A percentile compares a stretch with the other conserved stretches of the same genome.
Conservation (phyloP, 352 stramenopile genomes). For the Pythium insidiosum region DNA sequence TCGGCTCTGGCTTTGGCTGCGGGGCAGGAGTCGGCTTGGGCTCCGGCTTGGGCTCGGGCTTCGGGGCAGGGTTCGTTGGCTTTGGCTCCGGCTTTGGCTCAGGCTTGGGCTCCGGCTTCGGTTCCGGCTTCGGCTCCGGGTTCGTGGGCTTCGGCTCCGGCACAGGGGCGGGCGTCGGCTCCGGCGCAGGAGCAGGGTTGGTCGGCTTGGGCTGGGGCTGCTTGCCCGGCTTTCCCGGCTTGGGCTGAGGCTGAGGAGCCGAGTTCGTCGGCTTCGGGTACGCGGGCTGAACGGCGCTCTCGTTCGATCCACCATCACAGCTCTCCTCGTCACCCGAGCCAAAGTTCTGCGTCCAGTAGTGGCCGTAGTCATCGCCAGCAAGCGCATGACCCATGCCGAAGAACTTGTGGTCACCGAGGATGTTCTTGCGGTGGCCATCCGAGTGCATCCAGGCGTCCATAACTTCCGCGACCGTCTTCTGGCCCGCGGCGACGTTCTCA, state of each 20-base stretch:
- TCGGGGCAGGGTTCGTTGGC: not conserved
- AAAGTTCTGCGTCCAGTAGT: conserved; percentile 65
- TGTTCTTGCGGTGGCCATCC: conserved; percentile 27
- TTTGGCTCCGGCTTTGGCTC: not conserved
- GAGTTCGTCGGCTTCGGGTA: not conserved
- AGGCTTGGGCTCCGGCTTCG: no score
- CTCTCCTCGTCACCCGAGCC: conserved; percentile 19
- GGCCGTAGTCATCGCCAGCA: conserved; percentile 22
- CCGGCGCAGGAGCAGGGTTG: not conserved
- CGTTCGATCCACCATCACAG: conserved; percentile 12
- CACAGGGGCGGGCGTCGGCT: not conserved
- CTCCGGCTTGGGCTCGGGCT: not conserved
- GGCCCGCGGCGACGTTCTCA: conserved; percentile 35
- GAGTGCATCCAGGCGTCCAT: conserved; percentile 52
- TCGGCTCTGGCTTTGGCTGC: not conserved
- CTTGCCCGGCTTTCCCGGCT: not conserved
- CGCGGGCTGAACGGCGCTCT: not conserved
- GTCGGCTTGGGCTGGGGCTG: not conserved
- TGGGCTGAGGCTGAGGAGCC: not conserved
- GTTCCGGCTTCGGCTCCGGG: not conserved
- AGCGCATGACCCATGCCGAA: conserved; percentile 38
- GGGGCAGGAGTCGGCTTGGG: not conserved
- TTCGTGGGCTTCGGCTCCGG: not conserved
- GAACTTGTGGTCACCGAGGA: conserved; percentile 27
- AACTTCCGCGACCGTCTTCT: conserved; percentile 21